These are phyloP conservation scores for Calophaca sinica DNA, from an alignment of 306 rosid species.

Conservation along the genomic window DNA sequence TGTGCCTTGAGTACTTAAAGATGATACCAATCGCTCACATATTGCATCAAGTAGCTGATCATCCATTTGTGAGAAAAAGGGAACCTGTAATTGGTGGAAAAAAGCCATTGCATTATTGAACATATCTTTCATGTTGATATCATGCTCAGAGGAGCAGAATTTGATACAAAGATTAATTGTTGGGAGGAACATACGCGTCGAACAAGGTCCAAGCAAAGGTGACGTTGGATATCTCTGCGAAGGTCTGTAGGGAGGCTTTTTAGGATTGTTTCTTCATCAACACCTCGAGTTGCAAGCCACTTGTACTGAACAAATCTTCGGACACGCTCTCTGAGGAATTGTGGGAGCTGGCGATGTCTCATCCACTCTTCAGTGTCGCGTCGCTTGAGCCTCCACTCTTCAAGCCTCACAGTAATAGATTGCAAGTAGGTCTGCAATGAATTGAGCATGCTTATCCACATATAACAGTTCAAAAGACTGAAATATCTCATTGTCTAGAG, in stretches of 20 bases:
- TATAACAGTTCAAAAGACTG: background rate
- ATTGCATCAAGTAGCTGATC: constrained; percentile 86
- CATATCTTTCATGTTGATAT: background rate
- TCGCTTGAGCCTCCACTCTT: constrained; percentile 92
- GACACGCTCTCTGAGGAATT: constrained; percentile 70
- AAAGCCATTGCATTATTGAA: constrained; percentile 24
- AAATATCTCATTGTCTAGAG: constrained; percentile 4
- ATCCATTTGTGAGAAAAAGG: constrained; percentile 94
- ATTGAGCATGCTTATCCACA: constrained; percentile 31
- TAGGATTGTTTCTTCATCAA: constrained; percentile 83
- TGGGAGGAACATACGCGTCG: constrained; percentile 69
- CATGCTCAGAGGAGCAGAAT: background rate
- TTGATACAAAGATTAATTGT: constrained; percentile 1
- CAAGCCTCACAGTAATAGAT: constrained; percentile 88
- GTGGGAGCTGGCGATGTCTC: constrained; percentile 90
- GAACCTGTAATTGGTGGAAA: constrained; percentile 65
- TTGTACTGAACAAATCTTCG: constrained; percentile 82
- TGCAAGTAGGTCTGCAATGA: constrained; percentile 85
- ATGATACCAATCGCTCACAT: constrained; percentile 82
- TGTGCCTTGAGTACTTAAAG: constrained; percentile 79
- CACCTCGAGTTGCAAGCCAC: constrained; percentile 96
- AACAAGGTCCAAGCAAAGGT: constrained; percentile 90
- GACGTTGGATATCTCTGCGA: constrained; percentile 89
- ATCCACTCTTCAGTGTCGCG: constrained; percentile 98
- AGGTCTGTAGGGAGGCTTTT: constrained; percentile 74